Evolutionary conservation across 208 protist genomes (phyloP), one percentile per base, ranked within the genome.

Genomic region (Trypanosoma brucei): DNA sequence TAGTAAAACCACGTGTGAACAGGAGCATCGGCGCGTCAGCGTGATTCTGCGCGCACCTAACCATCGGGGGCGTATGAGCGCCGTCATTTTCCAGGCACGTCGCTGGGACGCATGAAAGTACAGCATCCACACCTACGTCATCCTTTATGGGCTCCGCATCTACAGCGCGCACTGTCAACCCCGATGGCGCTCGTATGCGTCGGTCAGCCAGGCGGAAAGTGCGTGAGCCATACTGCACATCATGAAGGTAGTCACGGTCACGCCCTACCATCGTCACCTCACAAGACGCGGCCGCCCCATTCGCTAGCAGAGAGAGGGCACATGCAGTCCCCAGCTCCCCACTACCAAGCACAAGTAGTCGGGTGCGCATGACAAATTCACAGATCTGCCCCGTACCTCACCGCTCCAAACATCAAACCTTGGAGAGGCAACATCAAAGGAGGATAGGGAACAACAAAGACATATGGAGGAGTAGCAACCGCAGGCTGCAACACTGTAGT

Each of bases 321-420:
- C 85, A 92, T 3, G 88, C 88, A 31, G 64, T 79, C 1, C 75
- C 88, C 22, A 92, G 30, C 62, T 92, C 79, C 0, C 88, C 88
- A 0, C 75, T 70, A 8, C 88, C 88, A 8, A 95, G 39, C 14
- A 95, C 72, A n/a, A 69, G 40, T 6, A 75, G 50, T 34, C 61
- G 42, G 0, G 46, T 61, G 37, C 1, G 30, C 69, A 75, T 69
- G 11, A 54, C 6, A n/a, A 54, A n/a, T n/a, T 33, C 9, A 6
- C 9, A 6, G 11, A 8, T 54, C 50, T 8, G 50, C 50, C n/a
- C n/a, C 31, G 6, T 33, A 8, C 6, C 6, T 8, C 6, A n/a
- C 50, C 31, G 7, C 6, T 34, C 44, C 8, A 8, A 48, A 8
- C 44, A 48, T 14, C 44, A n/a, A 8, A 7, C 6, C 6, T 5